Evolutionary conservation across 352 stramenopile genomes (phyloP).

Genomic region (Phytophthora lateralis): DNA sequence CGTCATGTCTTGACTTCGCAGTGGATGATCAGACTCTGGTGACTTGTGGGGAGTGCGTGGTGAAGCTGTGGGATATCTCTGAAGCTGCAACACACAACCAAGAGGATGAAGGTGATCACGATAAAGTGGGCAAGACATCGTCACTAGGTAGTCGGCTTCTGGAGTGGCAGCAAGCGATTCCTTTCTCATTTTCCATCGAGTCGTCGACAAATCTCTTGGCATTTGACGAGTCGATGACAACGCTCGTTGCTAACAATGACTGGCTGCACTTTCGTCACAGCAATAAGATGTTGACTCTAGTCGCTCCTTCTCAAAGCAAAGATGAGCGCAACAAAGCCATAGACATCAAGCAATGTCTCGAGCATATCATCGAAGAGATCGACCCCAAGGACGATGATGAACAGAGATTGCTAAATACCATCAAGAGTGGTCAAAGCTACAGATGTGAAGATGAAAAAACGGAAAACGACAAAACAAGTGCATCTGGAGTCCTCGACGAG

Average conservation of each 20-base stretch:
- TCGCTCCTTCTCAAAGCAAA: slow-evolving; percentile 24
- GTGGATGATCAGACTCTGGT: slow-evolving; percentile 47
- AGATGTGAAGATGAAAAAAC: background rate
- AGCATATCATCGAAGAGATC: slow-evolving; percentile 27
- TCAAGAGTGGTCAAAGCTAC: background rate
- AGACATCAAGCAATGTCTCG: slow-evolving; percentile 32
- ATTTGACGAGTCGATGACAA: slow-evolving; percentile 47
- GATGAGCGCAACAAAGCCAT: slow-evolving; percentile 22
- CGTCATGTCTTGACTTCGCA: slow-evolving; percentile 38
- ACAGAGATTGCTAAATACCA: slow-evolving; percentile 3
- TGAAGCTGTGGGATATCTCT: slow-evolving; percentile 58
- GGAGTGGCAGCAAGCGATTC: slow-evolving; percentile 44
- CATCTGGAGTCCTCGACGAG: background rate
- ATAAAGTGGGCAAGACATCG: background rate
- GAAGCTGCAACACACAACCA: background rate
- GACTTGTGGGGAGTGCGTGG: slow-evolving; percentile 41
- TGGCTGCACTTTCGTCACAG: slow-evolving; percentile 34
- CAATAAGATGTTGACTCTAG: slow-evolving; percentile 8
- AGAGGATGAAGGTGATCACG: background rate
- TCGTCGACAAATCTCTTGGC: slow-evolving; percentile 41
- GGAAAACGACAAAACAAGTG: slow-evolving; percentile 9
- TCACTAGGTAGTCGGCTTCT: slow-evolving; percentile 18
- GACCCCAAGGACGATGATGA: slow-evolving; percentile 19
- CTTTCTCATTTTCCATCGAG: slow-evolving; percentile 45
- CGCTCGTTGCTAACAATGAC: slow-evolving; percentile 48